Evolutionary conservation across 768 basidiomycete species (phyloP), one percentile per base, ranked within the genome.

Genomic region (Auriscalpium orientale): DNA sequence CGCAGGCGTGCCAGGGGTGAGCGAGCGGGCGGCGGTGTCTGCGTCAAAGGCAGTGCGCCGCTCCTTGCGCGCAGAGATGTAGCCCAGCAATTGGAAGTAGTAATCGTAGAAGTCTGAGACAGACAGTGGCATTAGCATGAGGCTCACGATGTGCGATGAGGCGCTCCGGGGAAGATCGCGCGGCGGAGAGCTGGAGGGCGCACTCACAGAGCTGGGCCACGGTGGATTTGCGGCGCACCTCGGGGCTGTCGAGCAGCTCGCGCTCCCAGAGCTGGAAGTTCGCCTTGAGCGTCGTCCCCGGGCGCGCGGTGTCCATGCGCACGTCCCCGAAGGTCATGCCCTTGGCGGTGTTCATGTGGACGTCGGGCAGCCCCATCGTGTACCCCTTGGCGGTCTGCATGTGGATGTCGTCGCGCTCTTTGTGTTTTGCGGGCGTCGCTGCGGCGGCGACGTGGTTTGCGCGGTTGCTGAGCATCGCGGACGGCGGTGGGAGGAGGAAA

Each of bases 31-130:
- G 3, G 79, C 65, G 4, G 93, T 95, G 64, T 97, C 94, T 15
- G 77, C 73, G 66, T 95, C 88, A 70, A 98, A 98, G 54, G 77
- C 82, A 16, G 82, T 69, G 33, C 93, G 81, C 22, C 97, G 85
- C 47, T 92, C 85, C 68, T 92, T 94, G 22, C 97, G 83, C 18
- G 86, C 72, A 8, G 87, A 83, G 56, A 98, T 79, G 71, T 98
- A 98, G 16, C 91, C 92, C 38, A 99, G 79, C 1, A 84, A 80
- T 67, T 98, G 92, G 69, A 99, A 99, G 74, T 99, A 99, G 69
- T 99, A 98, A 71, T 98, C 95, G 51, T 97, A 81, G 73, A 98
- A 98, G 75, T 91, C 93, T 95, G 61, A 36, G 54, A 46, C 54
- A 50, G 34, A 51, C 40, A 43, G 8, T 9, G 55, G 51, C 8